These are phyloP conservation scores for Phytophthora tentaculata DNA, from an alignment of 352 stramenopile genomes.

Conservation along the genomic window DNA sequence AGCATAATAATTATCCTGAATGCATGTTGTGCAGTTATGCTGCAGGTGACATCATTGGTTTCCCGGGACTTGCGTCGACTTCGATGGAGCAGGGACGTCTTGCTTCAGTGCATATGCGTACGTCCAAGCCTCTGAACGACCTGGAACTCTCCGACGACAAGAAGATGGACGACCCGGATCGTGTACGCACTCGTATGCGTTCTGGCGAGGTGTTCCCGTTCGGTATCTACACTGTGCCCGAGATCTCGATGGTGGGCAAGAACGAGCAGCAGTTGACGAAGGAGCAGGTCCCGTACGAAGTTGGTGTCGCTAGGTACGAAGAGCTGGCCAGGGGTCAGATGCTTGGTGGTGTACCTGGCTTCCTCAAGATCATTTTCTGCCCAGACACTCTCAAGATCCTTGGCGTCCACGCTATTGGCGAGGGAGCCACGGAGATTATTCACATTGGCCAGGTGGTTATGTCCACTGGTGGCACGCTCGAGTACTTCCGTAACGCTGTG, in stretches of 20 bases:
- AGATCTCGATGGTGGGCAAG: slow-evolving; percentile 92
- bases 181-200: slow-evolving; percentile 81
- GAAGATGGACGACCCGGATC: slow-evolving; percentile 66
- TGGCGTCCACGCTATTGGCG: slow-evolving; percentile 84
- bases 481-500: slow-evolving; percentile 92
- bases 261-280: slow-evolving; percentile 88
- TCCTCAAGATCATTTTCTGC: slow-evolving; percentile 90
- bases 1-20: neutral
- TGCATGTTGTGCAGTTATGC: slow-evolving; percentile 70
- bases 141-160: slow-evolving; percentile 47
- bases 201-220: slow-evolving; percentile 89
- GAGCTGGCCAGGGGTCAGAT: slow-evolving; percentile 89
- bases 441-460: slow-evolving; percentile 91
- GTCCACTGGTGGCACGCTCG: slow-evolving; percentile 82
- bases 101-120: slow-evolving; percentile 90
- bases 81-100: slow-evolving; percentile 92
- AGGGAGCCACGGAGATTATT: slow-evolving; percentile 91
- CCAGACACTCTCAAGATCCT: slow-evolving; percentile 75
- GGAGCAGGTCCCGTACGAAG: slow-evolving; percentile 78
- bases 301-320: slow-evolving; percentile 81
- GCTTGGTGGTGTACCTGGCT: slow-evolving; percentile 77
- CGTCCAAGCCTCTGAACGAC: slow-evolving; percentile 67
- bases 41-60: slow-evolving; percentile 90
- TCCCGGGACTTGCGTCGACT: slow-evolving; percentile 88
- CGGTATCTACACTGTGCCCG: slow-evolving; percentile 88